Evolutionary conservation across 768 basidiomycete genomes (phyloP).

Genomic region (Lepiota venenata): DNA sequence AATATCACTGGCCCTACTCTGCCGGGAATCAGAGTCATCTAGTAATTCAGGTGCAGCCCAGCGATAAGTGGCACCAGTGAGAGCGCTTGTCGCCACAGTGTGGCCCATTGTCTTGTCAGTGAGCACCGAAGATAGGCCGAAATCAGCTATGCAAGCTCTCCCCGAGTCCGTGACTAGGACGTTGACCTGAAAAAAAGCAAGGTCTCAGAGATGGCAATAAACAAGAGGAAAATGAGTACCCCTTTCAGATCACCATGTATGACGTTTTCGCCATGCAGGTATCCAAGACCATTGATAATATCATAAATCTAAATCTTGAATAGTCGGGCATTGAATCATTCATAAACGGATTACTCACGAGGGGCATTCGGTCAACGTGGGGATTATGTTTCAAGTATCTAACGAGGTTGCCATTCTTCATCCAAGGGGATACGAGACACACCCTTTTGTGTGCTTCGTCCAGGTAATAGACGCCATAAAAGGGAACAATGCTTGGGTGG

Average conservation of each 20-base stretch:
- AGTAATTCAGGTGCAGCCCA: constrained; percentile 18
- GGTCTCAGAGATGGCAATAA: neutral
- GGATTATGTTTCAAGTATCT: constrained; percentile 3
- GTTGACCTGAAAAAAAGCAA: constrained; percentile 7
- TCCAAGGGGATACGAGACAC: constrained; percentile 16
- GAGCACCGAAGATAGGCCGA: constrained; percentile 11
- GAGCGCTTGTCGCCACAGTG: neutral
- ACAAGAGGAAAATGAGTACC: neutral
- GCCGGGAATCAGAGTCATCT: neutral
- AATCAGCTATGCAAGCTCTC: constrained; percentile 15
- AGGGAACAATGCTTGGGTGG: constrained; percentile 2
- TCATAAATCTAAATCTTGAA: constrained; percentile 12
- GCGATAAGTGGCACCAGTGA: constrained; percentile 4
- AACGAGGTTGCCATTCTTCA: constrained; percentile 12
- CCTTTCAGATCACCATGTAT: constrained; percentile 17
- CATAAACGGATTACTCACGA: neutral
- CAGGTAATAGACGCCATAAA: constrained; percentile 10
- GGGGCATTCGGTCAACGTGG: neutral
- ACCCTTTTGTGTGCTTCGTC: neutral
- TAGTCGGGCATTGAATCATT: neutral
- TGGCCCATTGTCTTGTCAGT: constrained; percentile 8
- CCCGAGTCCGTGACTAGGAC: constrained; percentile 10
- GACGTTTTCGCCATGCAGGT: constrained; percentile 13
- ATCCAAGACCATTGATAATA: constrained; percentile 11
- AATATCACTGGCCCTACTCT: constrained; percentile 11